Evolutionary conservation across 768 basidiomycete species (phyloP).

Genomic region (Dentipellis sp.): DNA sequence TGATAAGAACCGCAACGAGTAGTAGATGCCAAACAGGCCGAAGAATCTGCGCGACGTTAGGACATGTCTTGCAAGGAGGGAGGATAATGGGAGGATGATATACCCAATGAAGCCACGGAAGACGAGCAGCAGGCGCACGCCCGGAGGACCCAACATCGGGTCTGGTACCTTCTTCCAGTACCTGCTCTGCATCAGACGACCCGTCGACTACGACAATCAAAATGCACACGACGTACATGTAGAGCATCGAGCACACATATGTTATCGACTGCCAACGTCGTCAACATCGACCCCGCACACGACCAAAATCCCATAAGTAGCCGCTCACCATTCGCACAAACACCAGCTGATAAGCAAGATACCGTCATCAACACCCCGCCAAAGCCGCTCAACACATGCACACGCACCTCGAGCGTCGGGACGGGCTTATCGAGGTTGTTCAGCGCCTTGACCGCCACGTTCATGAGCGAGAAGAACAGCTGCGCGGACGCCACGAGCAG

Average conservation of each 20-base stretch:
- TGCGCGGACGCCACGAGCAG: slow-evolving; percentile 49
- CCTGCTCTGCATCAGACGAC: slow-evolving; percentile 17
- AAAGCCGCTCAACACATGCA: neutral
- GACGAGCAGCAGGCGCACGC: slow-evolving; percentile 46
- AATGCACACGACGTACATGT: slow-evolving; percentile 30
- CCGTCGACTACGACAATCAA: neutral
- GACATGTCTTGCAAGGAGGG: neutral
- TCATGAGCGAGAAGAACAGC: slow-evolving; percentile 53
- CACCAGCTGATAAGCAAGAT: slow-evolving; percentile 31
- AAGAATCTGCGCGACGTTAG: slow-evolving; percentile 43
- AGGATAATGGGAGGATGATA: slow-evolving; percentile 7
- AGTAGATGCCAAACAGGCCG: slow-evolving; percentile 61
- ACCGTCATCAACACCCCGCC: neutral
- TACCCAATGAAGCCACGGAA: slow-evolving; percentile 60
- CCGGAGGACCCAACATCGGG: slow-evolving; percentile 63
- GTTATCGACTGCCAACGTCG: slow-evolving; percentile 34
- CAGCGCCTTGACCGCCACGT: slow-evolving; percentile 53
- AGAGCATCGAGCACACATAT: slow-evolving; percentile 37
- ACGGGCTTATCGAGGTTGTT: slow-evolving; percentile 49
- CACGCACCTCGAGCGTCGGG: slow-evolving; percentile 43
- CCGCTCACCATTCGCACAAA: slow-evolving; percentile 46
- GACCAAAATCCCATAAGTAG: neutral
- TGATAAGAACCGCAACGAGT: slow-evolving; percentile 64
- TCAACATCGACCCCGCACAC: too few relatives aligned
- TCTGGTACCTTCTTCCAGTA: slow-evolving; percentile 35